Evolutionary conservation across 2,329 filamentous ascomycete species (phyloP), one percentile per base, ranked within the genome.

Genomic region (Zymoseptoria tritici): DNA sequence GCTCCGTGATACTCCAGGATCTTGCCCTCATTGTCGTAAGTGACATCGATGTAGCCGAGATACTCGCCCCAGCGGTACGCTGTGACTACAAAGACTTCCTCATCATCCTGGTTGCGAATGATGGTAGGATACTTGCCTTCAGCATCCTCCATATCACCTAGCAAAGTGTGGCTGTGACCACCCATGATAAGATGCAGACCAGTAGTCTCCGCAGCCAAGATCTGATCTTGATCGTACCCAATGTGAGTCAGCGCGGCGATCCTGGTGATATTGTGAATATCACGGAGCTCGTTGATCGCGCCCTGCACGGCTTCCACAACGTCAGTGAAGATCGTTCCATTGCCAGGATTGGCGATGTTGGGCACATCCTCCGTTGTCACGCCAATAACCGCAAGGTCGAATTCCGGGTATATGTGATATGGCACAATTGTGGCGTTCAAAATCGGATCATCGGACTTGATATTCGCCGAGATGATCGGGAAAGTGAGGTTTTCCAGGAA

Each of bases 31-130:
- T 76, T 64, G 65, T 86, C 83, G 67, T 85, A 88, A 0, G 82
- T 83, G 7, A 88, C 79, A 63, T 87, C 84, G 64, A 88, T 88
- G 70, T 85, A 85, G 59, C 85, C 85, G 2, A 88, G 73, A 58
- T 87, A 87, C 73, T 87, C 83, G 56, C 85, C 85, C 85, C 85
- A 88, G 62, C 84, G 81, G 69, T 85, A 88, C 2, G 85, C 82
- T 7, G 84, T 86, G 19, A 88, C 85, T 66, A 87, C 80, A 68
- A 87, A 88, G 55, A 88, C 85, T 66, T 88, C 85, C 36, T 87
- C 82, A 52, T 83, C 85, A 55, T 83, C 80, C 62, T 78, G 72
- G 70, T 88, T 86, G 26, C 80, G 73, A 56, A 80, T 79, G 55
- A 88, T 83, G 13, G 85, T 88, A 1, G 85, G 85, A 68, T 88